Conservation (phyloP, 305 asterid species). For the Salvia sclarea region DNA sequence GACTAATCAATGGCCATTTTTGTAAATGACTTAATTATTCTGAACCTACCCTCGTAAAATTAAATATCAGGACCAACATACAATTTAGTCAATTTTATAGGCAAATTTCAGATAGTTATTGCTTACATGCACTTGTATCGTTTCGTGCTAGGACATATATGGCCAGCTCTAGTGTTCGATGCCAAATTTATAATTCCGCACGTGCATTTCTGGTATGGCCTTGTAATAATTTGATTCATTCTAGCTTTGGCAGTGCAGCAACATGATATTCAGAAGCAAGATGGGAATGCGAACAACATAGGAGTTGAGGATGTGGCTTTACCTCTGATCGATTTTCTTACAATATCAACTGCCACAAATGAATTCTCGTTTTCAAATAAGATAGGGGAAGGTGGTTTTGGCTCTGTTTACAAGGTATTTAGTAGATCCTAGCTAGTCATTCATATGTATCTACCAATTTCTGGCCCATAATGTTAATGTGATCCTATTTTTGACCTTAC, state of each 20-base stretch:
- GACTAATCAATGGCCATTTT: neutral
- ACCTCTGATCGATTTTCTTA: constrained; percentile 27
- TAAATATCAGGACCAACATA: too few species aligned
- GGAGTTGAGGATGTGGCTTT: constrained; percentile 24
- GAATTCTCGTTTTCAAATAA: constrained; percentile 39
- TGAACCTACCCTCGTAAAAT: too few species aligned
- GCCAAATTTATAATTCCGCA: too few species aligned
- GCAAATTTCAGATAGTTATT: neutral
- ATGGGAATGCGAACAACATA: constrained; percentile 6
- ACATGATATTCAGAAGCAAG: constrained; percentile 3
- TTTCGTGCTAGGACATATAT: too few species aligned
- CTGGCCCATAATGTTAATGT: neutral
- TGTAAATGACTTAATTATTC: too few species aligned
- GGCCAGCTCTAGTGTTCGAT: too few species aligned
- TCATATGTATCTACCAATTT: neutral
- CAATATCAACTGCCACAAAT: constrained; percentile 45
- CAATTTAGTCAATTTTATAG: neutral
- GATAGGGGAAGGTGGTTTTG: constrained; percentile 66
- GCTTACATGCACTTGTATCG: too few species aligned
- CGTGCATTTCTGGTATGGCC: neutral
- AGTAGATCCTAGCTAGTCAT: neutral
- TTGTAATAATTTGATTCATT: constrained; percentile 2
- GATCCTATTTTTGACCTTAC: too few species aligned
- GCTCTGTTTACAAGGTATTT: constrained; percentile 52
- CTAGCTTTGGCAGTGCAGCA: neutral